phyloP scores from a whole-genome alignment of 768 basidiomycete species.

The Rhodotorula paludigena region DNA sequence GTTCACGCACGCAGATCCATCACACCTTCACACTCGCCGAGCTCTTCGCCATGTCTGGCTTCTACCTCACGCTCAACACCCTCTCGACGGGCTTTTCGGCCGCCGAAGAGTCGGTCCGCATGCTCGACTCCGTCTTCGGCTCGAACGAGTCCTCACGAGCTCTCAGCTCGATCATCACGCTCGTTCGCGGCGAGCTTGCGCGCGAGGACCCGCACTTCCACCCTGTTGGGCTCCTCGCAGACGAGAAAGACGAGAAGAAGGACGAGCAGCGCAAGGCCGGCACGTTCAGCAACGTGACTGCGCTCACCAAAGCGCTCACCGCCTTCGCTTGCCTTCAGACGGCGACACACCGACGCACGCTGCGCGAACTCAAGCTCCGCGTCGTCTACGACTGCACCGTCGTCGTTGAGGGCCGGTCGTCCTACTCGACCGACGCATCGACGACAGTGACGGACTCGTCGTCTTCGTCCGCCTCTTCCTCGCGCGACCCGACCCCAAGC shows the following conservation, averaged over 20 bases:
- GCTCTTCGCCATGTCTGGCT: conserved; percentile 49
- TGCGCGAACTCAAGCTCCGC: conserved; percentile 43
- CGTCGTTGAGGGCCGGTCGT: conserved; percentile 28
- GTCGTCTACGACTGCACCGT: conserved; percentile 49
- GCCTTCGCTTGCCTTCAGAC: conserved; percentile 49
- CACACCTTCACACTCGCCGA: conserved; percentile 49
- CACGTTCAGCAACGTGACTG: conserved; percentile 42
- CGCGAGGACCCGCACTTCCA: conserved; percentile 42
- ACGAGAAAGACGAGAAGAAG: conserved; percentile 37
- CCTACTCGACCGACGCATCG: conserved; percentile 25
- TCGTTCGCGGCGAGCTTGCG: conserved; percentile 46
- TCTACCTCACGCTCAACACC: conserved; percentile 46
- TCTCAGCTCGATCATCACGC: conserved; percentile 47
- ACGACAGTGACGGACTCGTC: background rate
- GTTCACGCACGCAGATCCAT: conserved; percentile 34
- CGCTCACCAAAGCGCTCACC: conserved; percentile 49
- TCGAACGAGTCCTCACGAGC: conserved; percentile 49
- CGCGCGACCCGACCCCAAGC: background rate
- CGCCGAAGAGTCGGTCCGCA: conserved; percentile 42
- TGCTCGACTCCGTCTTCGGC: conserved; percentile 46
- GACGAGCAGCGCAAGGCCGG: conserved; percentile 18
- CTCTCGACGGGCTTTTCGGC: conserved; percentile 45
- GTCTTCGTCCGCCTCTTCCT: background rate
- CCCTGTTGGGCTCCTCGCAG: background rate
- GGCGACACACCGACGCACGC: conserved; percentile 46